These are phyloP conservation scores for Rosa rugosa DNA, from an alignment of 306 rosid species.

Conservation along the genomic window DNA sequence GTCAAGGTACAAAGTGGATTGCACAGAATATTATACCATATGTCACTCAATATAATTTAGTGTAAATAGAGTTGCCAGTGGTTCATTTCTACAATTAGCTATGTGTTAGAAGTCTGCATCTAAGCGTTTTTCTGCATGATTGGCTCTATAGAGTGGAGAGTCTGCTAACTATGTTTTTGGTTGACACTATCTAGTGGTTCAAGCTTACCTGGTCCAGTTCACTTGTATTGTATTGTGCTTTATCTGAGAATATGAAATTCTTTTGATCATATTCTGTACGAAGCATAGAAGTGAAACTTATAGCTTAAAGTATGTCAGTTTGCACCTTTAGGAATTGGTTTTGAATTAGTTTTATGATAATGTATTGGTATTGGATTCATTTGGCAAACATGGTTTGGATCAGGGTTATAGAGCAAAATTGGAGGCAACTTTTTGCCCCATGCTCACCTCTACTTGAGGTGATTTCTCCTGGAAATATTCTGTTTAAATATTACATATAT, in stretches of 20 bases:
- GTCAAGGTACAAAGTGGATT: not conserved
- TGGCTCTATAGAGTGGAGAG: not conserved
- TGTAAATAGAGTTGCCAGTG: not conserved
- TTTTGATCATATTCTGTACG: not conserved
- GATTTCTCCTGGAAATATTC: not conserved
- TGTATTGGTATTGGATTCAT: not conserved
- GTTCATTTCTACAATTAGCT: not conserved
- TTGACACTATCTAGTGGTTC: not conserved
- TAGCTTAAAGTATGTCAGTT: not conserved
- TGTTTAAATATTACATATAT: not conserved
- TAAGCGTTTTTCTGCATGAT: not conserved
- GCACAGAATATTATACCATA: not conserved
- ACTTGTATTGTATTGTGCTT: not conserved
- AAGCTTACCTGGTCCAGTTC: not conserved
- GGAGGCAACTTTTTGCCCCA: not conserved
- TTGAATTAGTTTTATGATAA: not conserved
- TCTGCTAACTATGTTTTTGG: not conserved
- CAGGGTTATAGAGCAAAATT: not conserved
- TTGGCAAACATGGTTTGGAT: not conserved
- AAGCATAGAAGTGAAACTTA: not conserved
- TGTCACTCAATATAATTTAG: not conserved
- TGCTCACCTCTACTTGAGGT: conserved; percentile 1
- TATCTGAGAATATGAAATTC: not conserved
- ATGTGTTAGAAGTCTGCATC: not conserved
- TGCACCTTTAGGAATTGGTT: not conserved